Percentiles rank a stretch among this genome's conserved stretches.
These are phyloP conservation scores for Vachellia pachyceras DNA, from an alignment of 306 rosid genomes.

Conservation along the genomic window DNA sequence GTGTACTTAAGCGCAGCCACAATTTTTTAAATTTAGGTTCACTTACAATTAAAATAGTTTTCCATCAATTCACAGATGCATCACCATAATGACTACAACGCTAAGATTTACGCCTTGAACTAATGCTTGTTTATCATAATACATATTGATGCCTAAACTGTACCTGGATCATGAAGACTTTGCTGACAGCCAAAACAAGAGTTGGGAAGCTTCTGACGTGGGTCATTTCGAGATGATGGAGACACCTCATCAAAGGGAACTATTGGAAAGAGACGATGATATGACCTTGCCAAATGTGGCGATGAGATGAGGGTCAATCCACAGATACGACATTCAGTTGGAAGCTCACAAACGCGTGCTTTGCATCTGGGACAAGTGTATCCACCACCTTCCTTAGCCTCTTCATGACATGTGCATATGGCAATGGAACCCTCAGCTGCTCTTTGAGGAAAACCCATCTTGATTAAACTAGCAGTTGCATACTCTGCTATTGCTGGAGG, in stretches of 20 bases:
- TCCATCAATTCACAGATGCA: neutral
- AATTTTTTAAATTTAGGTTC: neutral
- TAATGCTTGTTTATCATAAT: too few species aligned
- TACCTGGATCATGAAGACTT: too few species aligned
- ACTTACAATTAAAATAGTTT: neutral
- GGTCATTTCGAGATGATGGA: conserved; percentile 53
- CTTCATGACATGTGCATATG: conserved; percentile 90
- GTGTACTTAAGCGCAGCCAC: neutral
- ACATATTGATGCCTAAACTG: too few species aligned
- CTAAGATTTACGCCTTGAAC: too few species aligned
- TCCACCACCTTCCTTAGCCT: conserved; percentile 90
- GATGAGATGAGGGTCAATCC: conserved; percentile 97
- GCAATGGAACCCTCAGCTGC: conserved; percentile 92
- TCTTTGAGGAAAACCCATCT: conserved; percentile 99
- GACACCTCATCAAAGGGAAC: conserved; percentile 90
- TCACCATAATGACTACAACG: neutral
- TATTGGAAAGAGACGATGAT: conserved; percentile 94
- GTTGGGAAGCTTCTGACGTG: conserved; percentile 49
- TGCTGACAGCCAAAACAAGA: conserved; percentile 93
- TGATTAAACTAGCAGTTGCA: conserved; percentile 86
- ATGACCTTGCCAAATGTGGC: conserved; percentile 97
- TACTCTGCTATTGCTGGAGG: conserved; percentile 98
- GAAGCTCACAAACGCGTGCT: conserved; percentile 96
- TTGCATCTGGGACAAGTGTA: conserved; percentile 96
- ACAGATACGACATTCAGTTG: conserved; percentile 90